Evolutionary conservation across 192 early-diverging fungal genomes (phyloP).

Genomic region (Backusella mclennaniae): DNA sequence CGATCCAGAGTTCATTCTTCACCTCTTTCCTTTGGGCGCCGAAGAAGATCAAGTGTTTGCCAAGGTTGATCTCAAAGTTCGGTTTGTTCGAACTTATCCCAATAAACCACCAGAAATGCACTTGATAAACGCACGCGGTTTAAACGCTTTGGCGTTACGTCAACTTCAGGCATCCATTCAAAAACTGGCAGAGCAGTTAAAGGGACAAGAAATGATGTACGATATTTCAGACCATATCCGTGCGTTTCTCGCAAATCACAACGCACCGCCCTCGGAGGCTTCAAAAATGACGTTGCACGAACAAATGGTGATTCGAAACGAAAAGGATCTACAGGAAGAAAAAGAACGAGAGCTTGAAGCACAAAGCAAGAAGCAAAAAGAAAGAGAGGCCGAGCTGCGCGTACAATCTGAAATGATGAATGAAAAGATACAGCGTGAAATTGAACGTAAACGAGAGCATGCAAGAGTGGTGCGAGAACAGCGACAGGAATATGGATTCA

Average conservation of each 20-base stretch:
- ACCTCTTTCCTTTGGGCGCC: slow-evolving; percentile 44
- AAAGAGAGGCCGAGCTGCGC: slow-evolving; percentile 37
- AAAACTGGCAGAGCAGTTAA: slow-evolving; percentile 34
- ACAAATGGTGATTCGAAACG: slow-evolving; percentile 51
- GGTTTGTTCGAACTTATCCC: slow-evolving; percentile 70
- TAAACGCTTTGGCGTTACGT: slow-evolving; percentile 49
- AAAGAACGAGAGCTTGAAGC: slow-evolving; percentile 40
- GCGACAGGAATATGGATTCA: slow-evolving; percentile 19
- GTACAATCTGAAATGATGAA: slow-evolving; percentile 37
- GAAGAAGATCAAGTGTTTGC: slow-evolving; percentile 45
- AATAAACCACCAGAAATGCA: slow-evolving; percentile 56
- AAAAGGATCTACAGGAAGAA: slow-evolving; percentile 48
- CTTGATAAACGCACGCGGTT: slow-evolving; percentile 49
- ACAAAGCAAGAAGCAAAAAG: slow-evolving; percentile 35
- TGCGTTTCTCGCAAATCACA: slow-evolving; percentile 60
- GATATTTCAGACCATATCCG: slow-evolving; percentile 56
- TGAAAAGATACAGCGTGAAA: slow-evolving; percentile 29
- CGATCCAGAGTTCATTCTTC: slow-evolving; percentile 51
- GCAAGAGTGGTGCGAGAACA: slow-evolving; percentile 23
- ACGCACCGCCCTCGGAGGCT: slow-evolving; percentile 43
- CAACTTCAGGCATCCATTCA: slow-evolving; percentile 40
- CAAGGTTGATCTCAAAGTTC: slow-evolving; percentile 51
- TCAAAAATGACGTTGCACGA: slow-evolving; percentile 57
- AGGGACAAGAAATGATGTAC: slow-evolving; percentile 69
- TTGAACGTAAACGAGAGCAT: slow-evolving; percentile 29